phyloP scores from a whole-genome alignment of 2,329 filamentous ascomycete species.

The Xylariales sp. region DNA sequence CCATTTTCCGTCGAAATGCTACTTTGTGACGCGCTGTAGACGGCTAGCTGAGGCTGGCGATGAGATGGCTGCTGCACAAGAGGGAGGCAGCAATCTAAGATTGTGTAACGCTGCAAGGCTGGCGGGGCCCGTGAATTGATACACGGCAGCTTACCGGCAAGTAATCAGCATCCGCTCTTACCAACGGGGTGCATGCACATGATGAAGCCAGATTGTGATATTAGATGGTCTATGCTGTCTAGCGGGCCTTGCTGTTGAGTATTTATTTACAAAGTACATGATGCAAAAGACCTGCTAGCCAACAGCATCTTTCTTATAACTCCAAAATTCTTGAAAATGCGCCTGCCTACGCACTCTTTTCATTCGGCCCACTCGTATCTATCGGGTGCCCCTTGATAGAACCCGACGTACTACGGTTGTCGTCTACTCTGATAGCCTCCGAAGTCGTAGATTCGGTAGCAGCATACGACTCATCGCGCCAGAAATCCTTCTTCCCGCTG shows the following conservation, averaged over 20 bases:
- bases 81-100: conserved; percentile 11
- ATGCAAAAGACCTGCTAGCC: conserved; percentile 7
- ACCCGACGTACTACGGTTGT: conserved; percentile 19
- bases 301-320: background rate
- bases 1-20: background rate
- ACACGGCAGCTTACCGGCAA: background rate
- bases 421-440: conserved; percentile 20
- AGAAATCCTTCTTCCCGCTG: conserved; percentile 79
- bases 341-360: conserved; percentile 24
- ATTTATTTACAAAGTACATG: conserved; percentile 27
- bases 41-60: background rate
- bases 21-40: background rate
- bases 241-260: background rate
- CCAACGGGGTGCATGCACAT: background rate
- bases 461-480: conserved; percentile 59
- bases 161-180: background rate
- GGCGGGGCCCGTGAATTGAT: background rate
- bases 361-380: conserved; percentile 5
- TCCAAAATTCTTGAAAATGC: background rate
- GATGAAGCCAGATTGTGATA: background rate
- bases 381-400: conserved; percentile 24
- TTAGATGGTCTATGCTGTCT: conserved; percentile 3
- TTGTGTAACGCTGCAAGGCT: conserved; percentile 11
- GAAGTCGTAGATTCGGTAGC: conserved; percentile 5
- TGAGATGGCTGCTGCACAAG: conserved; percentile 8